phyloP scores from a whole-genome alignment of 768 basidiomycete species.

The Tricholoma sp. region DNA sequence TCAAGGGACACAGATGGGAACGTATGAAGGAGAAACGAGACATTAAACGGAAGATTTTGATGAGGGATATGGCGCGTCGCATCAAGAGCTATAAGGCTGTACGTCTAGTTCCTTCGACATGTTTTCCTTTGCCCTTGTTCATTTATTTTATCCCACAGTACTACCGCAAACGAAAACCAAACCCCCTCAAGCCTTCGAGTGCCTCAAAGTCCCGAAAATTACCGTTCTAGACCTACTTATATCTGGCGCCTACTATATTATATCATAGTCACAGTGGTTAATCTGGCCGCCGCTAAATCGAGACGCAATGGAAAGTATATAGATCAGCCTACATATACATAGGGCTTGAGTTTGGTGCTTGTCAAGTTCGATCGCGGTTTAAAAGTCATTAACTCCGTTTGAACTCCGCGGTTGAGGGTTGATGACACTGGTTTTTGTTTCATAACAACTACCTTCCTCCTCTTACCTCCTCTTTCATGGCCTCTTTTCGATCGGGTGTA shows the following conservation, averaged over 20 bases:
- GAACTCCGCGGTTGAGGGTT: slow-evolving; percentile 12
- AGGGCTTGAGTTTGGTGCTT: no score
- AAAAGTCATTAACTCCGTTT: slow-evolving; percentile 14
- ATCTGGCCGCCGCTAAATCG: no score
- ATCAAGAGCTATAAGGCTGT: slow-evolving; percentile 64
- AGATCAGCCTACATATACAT: no score
- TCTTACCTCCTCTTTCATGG: slow-evolving; percentile 10
- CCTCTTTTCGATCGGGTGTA: slow-evolving; percentile 19
- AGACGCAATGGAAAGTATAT: no score
- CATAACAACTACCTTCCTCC: slow-evolving; percentile 4
- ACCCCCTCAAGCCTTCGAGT: slow-evolving; percentile 53
- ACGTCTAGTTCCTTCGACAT: slow-evolving; percentile 17
- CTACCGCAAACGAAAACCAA: slow-evolving; percentile 46
- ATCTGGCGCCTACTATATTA: no score
- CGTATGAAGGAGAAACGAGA: slow-evolving; percentile 44
- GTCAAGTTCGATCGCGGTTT: no score
- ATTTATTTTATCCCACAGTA: slow-evolving; percentile 25
- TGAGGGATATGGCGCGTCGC: slow-evolving; percentile 68
- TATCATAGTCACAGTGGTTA: no score
- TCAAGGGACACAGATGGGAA: slow-evolving; percentile 93
- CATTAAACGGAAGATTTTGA: slow-evolving; percentile 46
- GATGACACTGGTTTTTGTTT: slow-evolving; percentile 5
- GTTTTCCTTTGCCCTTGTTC: neutral
- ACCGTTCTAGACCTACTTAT: slow-evolving; percentile 43
- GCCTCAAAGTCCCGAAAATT: slow-evolving; percentile 48